Conservation (phyloP, 768 basidiomycete genomes). For the Fomitopsis serialis region DNA sequence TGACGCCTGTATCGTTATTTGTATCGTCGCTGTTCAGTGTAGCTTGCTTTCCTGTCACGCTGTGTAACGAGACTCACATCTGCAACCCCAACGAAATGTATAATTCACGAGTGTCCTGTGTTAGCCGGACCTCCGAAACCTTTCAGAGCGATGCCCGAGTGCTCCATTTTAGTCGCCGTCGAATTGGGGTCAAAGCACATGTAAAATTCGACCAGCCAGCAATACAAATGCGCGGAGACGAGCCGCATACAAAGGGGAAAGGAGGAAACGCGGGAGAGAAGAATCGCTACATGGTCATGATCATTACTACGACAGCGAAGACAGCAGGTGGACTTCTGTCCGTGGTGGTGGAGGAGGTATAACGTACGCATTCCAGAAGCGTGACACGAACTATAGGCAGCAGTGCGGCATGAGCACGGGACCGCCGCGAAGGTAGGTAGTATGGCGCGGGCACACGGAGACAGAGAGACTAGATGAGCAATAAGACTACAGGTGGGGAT, state of each 20-base stretch:
- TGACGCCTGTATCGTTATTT: background rate
- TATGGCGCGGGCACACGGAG: too few relatives aligned
- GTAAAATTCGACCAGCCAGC: too few relatives aligned
- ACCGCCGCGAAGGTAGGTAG: too few relatives aligned
- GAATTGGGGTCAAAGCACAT: too few relatives aligned
- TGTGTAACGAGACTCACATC: background rate
- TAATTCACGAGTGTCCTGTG: too few relatives aligned
- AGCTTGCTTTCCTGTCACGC: background rate
- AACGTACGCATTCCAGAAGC: slow-evolving; percentile 10
- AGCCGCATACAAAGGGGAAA: background rate
- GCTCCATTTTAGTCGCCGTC: too few relatives aligned
- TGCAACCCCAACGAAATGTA: background rate
- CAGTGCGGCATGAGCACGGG: background rate
- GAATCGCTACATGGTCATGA: slow-evolving; percentile 12
- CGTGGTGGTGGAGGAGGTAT: slow-evolving; percentile 11
- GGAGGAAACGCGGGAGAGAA: background rate
- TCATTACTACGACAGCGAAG: slow-evolving; percentile 20
- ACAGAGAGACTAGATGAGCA: slow-evolving; percentile 10
- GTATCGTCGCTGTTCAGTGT: background rate
- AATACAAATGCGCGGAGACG: too few relatives aligned
- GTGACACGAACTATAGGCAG: too few relatives aligned
- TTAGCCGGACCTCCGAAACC: too few relatives aligned
- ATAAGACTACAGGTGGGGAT: slow-evolving; percentile 15
- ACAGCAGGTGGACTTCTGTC: slow-evolving; percentile 16
- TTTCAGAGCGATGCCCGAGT: too few relatives aligned